These are phyloP conservation scores for Colletotrichum nymphaeae DNA, from an alignment of 2,329 filamentous ascomycete genomes.

Conservation along the genomic window DNA sequence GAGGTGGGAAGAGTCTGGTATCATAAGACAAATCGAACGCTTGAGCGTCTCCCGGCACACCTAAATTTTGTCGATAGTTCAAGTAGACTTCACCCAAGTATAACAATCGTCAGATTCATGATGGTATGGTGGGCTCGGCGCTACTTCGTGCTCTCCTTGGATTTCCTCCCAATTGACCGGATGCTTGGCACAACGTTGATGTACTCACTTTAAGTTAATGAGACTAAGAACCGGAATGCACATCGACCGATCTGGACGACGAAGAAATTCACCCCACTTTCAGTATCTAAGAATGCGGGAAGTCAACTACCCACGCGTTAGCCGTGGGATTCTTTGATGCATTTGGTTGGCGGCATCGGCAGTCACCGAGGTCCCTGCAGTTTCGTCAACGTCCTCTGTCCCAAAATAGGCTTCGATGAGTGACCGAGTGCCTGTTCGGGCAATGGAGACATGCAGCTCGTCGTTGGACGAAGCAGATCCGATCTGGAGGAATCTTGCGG, in stretches of 20 bases:
- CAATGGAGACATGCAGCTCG: background rate
- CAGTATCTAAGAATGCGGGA: background rate
- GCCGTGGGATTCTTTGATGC: background rate
- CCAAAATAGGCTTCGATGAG: background rate
- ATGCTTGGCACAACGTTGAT: background rate
- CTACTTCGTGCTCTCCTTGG: no score
- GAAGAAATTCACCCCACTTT: background rate
- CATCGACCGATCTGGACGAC: background rate
- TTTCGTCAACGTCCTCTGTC: background rate
- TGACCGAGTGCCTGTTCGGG: background rate
- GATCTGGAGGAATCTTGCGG: background rate
- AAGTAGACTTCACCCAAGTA: no score
- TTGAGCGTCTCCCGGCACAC: no score
- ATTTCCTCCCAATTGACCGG: rapidly evolving
- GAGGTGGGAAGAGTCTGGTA: no score
- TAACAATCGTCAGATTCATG: no score
- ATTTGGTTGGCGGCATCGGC: background rate
- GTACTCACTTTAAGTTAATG: background rate
- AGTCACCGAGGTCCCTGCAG: background rate
- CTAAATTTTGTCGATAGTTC: no score
- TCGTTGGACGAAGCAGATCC: background rate
- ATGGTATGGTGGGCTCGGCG: no score
- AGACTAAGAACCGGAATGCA: background rate
- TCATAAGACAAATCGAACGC: no score
- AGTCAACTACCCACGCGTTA: background rate